Base-by-base conservation (phyloP, 768 basidiomycete species). In the Mycena rebaudengoi region DNA sequence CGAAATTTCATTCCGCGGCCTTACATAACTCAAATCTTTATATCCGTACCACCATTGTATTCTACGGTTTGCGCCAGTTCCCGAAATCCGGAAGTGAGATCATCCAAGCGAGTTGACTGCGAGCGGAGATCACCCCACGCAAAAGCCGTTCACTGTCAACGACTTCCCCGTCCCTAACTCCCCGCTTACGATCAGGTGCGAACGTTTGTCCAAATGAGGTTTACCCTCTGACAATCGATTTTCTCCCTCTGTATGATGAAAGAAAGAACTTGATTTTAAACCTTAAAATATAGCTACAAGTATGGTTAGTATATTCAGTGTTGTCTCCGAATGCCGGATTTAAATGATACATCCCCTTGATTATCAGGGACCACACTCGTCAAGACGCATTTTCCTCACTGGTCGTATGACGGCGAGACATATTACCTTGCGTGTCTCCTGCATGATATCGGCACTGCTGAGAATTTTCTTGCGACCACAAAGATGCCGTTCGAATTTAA, bases 401-500 rank as follows among this genome's bases (percentile, higher is more conserved):
- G 60, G 60, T 40, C 11, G 6, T 62, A 62, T 52, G 60, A 62
- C 52, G 46, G 54, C 21, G 60, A 62, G 32, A 62, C 60, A 5
- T 62, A 48, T n/a, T 62, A 62, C 23, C 60, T 62, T 5, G 60
- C 60, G 26, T 62, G 60, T 18, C 1, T 62, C 26, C 29, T 62
- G 20, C 60, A 56, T 39, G 54, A 56, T 21, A 56, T 56, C 29
- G 48, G 85, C 44, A 83, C 83, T 4, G 83, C 82, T 7, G 78
- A 83, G 45, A 75, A 74, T 21, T 85, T 81, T 67, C 74, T 85
- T 45, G 64, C 79, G n/a, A 83, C 80, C 25, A 86, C 85, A n/a
- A 84, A 84, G 62, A 73, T 86, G 72, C 83, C 82, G 14, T 86
- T 87, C 67, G 86, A 87, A 73, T 85, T 84, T 75, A 83, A 83